Evolutionary conservation across 805 yeast species (phyloP).

Genomic region (Candida alai): DNA sequence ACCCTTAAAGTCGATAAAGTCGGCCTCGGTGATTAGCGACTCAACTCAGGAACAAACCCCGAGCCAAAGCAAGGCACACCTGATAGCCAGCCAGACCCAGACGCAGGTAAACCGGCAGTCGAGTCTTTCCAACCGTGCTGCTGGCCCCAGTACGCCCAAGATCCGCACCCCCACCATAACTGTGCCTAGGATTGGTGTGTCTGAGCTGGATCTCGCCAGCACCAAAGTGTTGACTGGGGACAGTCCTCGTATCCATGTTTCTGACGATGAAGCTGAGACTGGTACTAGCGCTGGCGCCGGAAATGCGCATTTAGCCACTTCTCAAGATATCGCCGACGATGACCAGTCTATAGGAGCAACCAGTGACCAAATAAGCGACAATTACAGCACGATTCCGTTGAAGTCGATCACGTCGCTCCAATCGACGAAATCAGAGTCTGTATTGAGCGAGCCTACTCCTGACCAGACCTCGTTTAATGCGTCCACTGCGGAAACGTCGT

Average conservation of each 20-base stretch:
- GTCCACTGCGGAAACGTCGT: slow-evolving; percentile 49
- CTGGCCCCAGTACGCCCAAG: not conserved
- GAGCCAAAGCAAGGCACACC: no score
- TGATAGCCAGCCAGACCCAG: no score
- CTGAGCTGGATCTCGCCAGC: not conserved
- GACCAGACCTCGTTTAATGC: slow-evolving; percentile 34
- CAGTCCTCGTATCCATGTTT: not conserved
- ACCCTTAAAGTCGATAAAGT: slow-evolving; percentile 43
- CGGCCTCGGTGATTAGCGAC: slow-evolving; percentile 38
- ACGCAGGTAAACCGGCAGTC: no score
- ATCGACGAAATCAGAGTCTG: slow-evolving; percentile 38
- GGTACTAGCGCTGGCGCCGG: no score
- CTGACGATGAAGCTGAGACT: not conserved
- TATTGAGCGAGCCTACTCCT: slow-evolving; percentile 28
- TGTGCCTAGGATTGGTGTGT: not conserved
- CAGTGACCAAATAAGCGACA: slow-evolving; percentile 23
- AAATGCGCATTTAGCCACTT: not conserved
- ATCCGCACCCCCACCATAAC: not conserved
- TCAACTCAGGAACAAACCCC: slow-evolving; percentile 26
- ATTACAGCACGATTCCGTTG: slow-evolving; percentile 46
- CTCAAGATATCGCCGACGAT: slow-evolving; percentile 1
- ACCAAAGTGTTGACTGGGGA: not conserved
- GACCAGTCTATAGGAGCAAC: not conserved
- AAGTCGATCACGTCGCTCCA: slow-evolving; percentile 41
- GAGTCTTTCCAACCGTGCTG: no score